Percentiles rank a stretch among this genome's conserved stretches.
Evolutionary conservation across 148 eudicot species (phyloP).

Genomic region (Tetragonia tetragonoides): DNA sequence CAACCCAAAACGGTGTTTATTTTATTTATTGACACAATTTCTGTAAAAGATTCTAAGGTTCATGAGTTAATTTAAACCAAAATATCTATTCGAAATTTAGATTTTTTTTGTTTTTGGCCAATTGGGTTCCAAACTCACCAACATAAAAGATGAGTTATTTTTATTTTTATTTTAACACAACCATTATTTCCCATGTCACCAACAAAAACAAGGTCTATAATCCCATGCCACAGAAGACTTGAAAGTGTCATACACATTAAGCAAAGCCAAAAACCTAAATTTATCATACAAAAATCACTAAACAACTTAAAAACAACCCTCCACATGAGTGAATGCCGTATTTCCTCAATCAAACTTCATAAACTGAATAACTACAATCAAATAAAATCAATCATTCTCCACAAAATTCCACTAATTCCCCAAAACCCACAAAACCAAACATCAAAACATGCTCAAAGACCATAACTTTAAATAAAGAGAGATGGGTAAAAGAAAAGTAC

Average conservation of each 20-base stretch:
- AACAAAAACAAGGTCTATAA: neutral
- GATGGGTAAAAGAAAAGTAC: constrained; percentile 26
- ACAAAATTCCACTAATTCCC: too few species aligned
- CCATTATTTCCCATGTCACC: neutral
- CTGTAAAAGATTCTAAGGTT: too few species aligned
- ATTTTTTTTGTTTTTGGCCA: neutral
- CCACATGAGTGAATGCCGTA: too few species aligned
- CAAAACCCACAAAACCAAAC: neutral
- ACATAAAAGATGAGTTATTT: neutral
- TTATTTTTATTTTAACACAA: neutral
- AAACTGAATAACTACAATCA: neutral
- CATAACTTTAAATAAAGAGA: neutral
- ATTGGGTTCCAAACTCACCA: neutral
- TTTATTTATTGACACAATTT: too few species aligned
- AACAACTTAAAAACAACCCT: too few species aligned
- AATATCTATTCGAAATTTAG: neutral
- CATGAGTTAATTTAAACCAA: too few species aligned
- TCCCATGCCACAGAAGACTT: neutral
- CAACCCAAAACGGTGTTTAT: too few species aligned
- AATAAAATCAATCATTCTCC: neutral
- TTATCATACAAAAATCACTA: too few species aligned
- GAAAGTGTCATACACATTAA: neutral
- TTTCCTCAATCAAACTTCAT: neutral
- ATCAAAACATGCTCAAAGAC: constrained; percentile 3
- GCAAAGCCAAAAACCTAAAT: neutral